Conservation (phyloP, 1,139 yeast genomes). For the Hanseniaspora uvarum region DNA sequence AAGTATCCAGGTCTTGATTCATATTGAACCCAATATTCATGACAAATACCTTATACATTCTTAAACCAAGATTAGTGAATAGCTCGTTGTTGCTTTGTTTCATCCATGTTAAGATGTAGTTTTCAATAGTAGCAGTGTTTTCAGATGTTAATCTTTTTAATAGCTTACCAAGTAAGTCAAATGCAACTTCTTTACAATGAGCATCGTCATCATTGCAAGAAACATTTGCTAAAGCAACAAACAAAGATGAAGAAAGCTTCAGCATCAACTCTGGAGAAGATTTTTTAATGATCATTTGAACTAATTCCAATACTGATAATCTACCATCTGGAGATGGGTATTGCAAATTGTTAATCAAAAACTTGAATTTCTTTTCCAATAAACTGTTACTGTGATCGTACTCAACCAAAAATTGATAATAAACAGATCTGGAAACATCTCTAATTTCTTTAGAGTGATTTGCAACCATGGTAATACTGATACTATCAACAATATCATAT, state of each 20-base stretch:
- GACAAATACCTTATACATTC: slow-evolving; percentile 57
- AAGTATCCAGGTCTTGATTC: slow-evolving; percentile 34
- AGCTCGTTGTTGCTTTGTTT: slow-evolving; percentile 43
- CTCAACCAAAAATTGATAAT: slow-evolving; percentile 79
- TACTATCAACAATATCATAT: slow-evolving; percentile 76
- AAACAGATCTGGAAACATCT: slow-evolving; percentile 75
- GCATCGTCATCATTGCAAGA: slow-evolving; percentile 67
- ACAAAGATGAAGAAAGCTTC: slow-evolving; percentile 63
- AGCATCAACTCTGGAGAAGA: slow-evolving; percentile 53
- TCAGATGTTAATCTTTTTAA: slow-evolving; percentile 43
- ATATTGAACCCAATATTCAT: slow-evolving; percentile 27
- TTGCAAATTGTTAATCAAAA: slow-evolving; percentile 68
- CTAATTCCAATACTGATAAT: slow-evolving; percentile 79
- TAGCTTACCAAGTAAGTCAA: slow-evolving; percentile 48
- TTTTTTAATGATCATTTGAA: slow-evolving; percentile 59
- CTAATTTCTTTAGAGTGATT: slow-evolving; percentile 77
- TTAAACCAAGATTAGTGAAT: slow-evolving; percentile 67
- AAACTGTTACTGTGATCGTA: slow-evolving; percentile 89
- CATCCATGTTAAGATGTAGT: slow-evolving; percentile 61
- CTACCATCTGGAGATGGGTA: slow-evolving; percentile 85
- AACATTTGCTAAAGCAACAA: slow-evolving; percentile 70
- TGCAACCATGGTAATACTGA: slow-evolving; percentile 79
- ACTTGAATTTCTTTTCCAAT: slow-evolving; percentile 70
- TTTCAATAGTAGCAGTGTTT: slow-evolving; percentile 42
- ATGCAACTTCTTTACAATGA: slow-evolving; percentile 81